Evolutionary conservation across 2,329 filamentous ascomycete genomes (phyloP).

Genomic region (Colletotrichum tropicicola): DNA sequence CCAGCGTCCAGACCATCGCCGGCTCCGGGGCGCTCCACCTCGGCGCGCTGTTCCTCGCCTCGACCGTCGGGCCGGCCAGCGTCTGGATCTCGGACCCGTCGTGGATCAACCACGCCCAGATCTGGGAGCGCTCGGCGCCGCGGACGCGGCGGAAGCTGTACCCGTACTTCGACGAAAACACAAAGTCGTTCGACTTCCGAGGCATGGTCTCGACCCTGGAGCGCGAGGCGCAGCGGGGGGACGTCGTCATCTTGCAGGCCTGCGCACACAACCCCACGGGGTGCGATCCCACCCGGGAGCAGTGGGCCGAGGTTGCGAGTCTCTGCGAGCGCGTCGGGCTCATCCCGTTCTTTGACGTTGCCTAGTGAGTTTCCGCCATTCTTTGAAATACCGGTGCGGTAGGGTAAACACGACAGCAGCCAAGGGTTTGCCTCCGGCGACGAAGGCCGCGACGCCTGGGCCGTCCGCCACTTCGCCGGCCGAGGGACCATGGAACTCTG

Average conservation of each 20-base stretch:
- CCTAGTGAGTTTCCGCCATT: constrained; percentile 34
- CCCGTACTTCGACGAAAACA: constrained; percentile 37
- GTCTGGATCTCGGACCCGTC: constrained; percentile 41
- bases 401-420: background rate
- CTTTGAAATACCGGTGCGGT: no score
- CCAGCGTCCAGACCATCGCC: constrained; percentile 39
- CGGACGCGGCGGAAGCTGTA: constrained; percentile 33
- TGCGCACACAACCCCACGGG: constrained; percentile 45
- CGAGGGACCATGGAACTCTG: constrained; percentile 32
- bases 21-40: constrained; percentile 39
- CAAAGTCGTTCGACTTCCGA: constrained; percentile 36
- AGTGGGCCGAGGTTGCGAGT: constrained; percentile 39
- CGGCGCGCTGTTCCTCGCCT: constrained; percentile 33
- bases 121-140: constrained; percentile 35
- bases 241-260: constrained; percentile 41
- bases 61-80: constrained; percentile 29
- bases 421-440: constrained; percentile 44
- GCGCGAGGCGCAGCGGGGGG: constrained; percentile 33
- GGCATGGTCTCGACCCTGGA: constrained; percentile 35
- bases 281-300: constrained; percentile 38
- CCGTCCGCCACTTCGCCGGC: constrained; percentile 38
- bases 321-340: constrained; percentile 36
- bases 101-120: constrained; percentile 41
- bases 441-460: constrained; percentile 39
- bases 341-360: constrained; percentile 42